Base-by-base conservation (phyloP, 2,329 filamentous ascomycete species). In the Epichloe amarillans region DNA sequence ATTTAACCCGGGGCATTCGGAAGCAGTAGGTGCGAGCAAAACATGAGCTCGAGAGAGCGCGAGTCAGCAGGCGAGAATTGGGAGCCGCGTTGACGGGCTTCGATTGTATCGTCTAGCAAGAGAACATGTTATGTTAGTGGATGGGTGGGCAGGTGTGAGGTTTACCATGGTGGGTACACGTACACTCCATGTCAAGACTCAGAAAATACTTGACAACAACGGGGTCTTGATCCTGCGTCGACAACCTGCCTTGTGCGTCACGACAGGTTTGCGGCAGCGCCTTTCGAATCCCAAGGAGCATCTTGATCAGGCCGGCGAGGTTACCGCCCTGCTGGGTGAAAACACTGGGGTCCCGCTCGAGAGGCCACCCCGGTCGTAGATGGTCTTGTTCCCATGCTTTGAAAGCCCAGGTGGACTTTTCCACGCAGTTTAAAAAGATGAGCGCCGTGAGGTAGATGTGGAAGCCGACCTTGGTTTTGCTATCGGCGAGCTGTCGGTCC, bases 361-460 rank as follows among this genome's bases (percentile, higher is more conserved):
- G 68, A 4, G 81, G 81, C 80, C 80, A 84, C 42, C 74, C 72
- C 0, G 72, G 72, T 2, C 76, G 72, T 26, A 82, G 71, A 47
- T 76, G 75, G 50, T 79, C 73, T 60, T 83, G 77, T 57, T 83
- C 79, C 79, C 80, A 84, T 2, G 77, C 79, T 55, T 82, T 82
- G 66, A 83, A 83, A 1, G 78, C 76, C 81, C 80, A 84, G 0
- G 80, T 83, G 0, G 79, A 80, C 65, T 83, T 84, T 60, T 84
- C 81, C 14, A 83, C 71, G 56, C 79, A 82, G 59, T 82, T 82
- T 46, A 84, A 72, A 54, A 83, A 75, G 50, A 84, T 75, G 50
- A 84, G 63, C 3, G 77, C 74, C 3, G 79, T 75, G 21, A 83
- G 72, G 58, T 80, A 83, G 64, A 81, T 76, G 56, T 74, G 74